Conservation (phyloP, 345 rosid species). For the Pistacia atlantica region DNA sequence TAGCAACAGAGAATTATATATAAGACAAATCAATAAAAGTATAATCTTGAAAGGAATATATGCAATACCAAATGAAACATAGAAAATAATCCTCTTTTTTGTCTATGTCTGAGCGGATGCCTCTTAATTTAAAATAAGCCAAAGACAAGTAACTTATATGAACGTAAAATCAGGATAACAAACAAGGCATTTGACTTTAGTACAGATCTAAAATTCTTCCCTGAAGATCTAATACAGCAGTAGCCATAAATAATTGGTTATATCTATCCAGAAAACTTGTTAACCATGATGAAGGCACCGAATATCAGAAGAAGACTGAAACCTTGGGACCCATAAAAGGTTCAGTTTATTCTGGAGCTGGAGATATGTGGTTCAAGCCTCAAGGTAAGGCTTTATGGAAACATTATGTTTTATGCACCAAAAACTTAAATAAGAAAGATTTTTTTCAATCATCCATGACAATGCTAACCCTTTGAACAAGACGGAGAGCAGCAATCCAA, state of each 20-base stretch:
- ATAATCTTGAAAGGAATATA: constrained; percentile 7
- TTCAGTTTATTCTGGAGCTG: background rate
- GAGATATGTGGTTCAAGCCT: background rate
- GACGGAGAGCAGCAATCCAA: constrained; percentile 93
- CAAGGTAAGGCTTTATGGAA: background rate
- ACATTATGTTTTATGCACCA: background rate
- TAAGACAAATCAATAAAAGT: background rate
- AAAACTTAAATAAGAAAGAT: background rate
- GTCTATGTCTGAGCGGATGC: background rate
- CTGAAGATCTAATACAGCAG: background rate
- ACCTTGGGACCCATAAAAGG: background rate
- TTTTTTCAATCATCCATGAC: constrained; percentile 2
- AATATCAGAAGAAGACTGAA: constrained; percentile 1
- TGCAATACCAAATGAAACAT: constrained; percentile 4
- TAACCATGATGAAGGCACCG: background rate
- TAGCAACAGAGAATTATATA: constrained; percentile 17
- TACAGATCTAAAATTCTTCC: constrained; percentile 6
- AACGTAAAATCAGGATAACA: background rate
- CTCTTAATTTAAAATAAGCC: background rate
- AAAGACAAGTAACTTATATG: background rate
- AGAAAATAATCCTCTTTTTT: background rate
- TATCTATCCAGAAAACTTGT: background rate
- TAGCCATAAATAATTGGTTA: background rate
- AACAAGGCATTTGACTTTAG: background rate
- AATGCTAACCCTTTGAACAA: constrained; percentile 88